phyloP scores from a whole-genome alignment of 768 basidiomycete species.

The Rhodotorula diobovata region DNA sequence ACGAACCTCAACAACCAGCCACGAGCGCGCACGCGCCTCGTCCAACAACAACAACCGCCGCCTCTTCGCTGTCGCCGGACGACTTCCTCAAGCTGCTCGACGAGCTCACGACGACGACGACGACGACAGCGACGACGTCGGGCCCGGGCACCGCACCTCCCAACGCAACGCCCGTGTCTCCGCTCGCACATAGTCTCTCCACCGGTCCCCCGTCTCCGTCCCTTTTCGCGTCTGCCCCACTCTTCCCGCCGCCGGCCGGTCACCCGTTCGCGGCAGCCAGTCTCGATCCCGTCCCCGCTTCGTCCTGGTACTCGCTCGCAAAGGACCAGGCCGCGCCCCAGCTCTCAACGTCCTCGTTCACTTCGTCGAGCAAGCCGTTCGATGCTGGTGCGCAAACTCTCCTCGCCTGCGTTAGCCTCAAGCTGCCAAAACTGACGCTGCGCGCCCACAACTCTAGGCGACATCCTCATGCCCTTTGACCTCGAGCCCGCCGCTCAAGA shows the following conservation, averaged over 20 bases:
- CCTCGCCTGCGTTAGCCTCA: slow-evolving; percentile 12
- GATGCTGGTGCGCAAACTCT: slow-evolving; percentile 13
- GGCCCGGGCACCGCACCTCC: slow-evolving; percentile 1
- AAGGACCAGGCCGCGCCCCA: slow-evolving; percentile 8
- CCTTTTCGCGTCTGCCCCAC: not conserved
- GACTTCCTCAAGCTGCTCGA: not conserved
- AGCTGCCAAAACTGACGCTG: not conserved
- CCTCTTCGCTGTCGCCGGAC: not conserved
- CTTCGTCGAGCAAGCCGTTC: slow-evolving; percentile 13
- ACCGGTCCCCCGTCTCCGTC: not conserved
- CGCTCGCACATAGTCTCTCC: no score
- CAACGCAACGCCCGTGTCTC: not conserved
- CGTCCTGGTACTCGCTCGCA: not conserved
- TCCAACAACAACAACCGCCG: not conserved
- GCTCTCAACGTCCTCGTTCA: not conserved
- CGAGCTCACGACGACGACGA: not conserved
- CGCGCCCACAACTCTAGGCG: no score
- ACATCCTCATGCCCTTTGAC: slow-evolving; percentile 4
- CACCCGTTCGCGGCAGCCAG: not conserved
- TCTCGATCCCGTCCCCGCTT: not conserved
- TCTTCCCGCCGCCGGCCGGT: not conserved
- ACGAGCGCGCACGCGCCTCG: no score
- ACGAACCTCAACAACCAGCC: no score
- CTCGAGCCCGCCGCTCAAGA: not conserved
- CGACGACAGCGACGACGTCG: no score